Conservation (phyloP, 257 asterid species). For the Solanum ahanhuiri region DNA sequence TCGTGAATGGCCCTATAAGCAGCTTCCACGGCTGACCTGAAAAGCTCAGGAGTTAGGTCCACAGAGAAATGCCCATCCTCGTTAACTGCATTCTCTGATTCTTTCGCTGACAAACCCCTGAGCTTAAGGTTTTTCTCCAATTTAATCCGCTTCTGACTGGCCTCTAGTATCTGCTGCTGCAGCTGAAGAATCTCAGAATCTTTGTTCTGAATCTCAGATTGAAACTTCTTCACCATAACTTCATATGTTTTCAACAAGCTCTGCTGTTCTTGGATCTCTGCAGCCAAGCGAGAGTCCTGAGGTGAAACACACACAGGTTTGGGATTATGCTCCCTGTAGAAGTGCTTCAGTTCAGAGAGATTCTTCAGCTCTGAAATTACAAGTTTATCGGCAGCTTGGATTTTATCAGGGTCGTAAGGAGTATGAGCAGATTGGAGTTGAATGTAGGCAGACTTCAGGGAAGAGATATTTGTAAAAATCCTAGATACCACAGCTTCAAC, state of each 20-base stretch:
- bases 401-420: constrained; percentile 94
- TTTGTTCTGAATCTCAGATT: constrained; percentile 96
- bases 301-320: constrained; percentile 87
- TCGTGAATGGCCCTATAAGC: constrained; percentile 86
- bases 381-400: constrained; percentile 93
- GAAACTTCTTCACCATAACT: constrained; percentile 97
- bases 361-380: constrained; percentile 89
- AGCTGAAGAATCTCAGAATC: constrained; percentile 77
- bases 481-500: constrained; percentile 76
- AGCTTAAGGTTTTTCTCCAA: constrained; percentile 94
- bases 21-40: constrained; percentile 65
- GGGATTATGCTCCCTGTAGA: constrained; percentile 92
- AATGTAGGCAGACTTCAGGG: constrained; percentile 89
- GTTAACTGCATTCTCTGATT: constrained; percentile 54
- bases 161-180: constrained; percentile 91
- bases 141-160: constrained; percentile 78
- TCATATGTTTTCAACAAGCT: constrained; percentile 86
- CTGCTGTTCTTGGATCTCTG: constrained; percentile 98
- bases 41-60: constrained; percentile 70
- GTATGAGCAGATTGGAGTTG: constrained; percentile 93
- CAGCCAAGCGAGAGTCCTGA: constrained; percentile 93
- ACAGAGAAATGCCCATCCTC: constrained; percentile 33
- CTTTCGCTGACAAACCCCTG: constrained; percentile 80
- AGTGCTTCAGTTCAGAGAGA: constrained; percentile 93
- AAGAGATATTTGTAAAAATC: constrained; percentile 78